Base-by-base conservation (phyloP, 805 yeast genomes). In the Lachancea fermentati region DNA sequence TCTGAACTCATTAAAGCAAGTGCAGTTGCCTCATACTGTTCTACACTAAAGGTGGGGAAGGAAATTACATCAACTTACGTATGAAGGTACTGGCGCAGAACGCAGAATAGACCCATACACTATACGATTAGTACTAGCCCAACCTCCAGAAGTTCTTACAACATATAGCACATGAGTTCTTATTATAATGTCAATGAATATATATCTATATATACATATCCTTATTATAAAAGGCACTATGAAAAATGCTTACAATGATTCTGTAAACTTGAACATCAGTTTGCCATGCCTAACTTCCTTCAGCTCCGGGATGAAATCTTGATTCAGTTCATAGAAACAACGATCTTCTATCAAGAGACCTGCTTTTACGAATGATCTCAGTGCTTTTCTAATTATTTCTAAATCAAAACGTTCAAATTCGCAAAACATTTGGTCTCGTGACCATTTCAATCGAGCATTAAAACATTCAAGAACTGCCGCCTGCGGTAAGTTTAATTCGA, bases 401-500 rank as follows among this genome's bases (percentile, higher is more conserved):
- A 12, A 24, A 19, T 33, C 22, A 7, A 6, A 12, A 4, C 17
- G 2, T 4, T 16, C 25, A 4, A 18, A 11, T 14, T 15, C 14
- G 4, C 26, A 42, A 11, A 33, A 17, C 4, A 58, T 39, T 4
- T 43, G 41, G 3, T 39, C 30, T 5, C 51, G 43, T 1, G 49
- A 37, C 5, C 52, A 14, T 5, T 13, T 30, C 13, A 46, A 46
- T 5, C 5, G n/a, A 2, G 51, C 49, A 42, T 58, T 54, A 32
- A 58, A 58, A 28, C 47, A 39, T 7, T 42, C 26, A 6, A 60
- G 34, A 2, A 59, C 50, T 22, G 50, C 40, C 1, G 62, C 49
- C 37, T 60, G 65, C 25, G 44, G 44, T 18, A 59, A 30, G 2
- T 57, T 58, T n/a, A 59, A 32, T 30, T 55, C 55, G 14, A 60